These are phyloP conservation scores for Saccharomyces hybrid DNA, from an alignment of 1,139 yeast genomes.

Conservation along the genomic window DNA sequence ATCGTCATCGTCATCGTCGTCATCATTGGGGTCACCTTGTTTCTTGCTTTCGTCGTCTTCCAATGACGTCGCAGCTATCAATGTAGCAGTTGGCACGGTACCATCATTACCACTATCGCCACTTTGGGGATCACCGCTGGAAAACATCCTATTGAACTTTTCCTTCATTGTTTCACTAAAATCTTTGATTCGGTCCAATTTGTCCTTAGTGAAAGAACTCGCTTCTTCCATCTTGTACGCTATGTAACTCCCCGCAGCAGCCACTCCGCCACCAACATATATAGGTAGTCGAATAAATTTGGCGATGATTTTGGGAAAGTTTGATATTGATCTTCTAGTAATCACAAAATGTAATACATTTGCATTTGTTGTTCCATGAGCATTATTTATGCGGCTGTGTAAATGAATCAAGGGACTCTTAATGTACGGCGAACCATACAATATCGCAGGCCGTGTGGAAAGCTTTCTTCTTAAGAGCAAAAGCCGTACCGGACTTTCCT, in stretches of 20 bases:
- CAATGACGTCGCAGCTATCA: slow-evolving; percentile 32
- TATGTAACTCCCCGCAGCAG: slow-evolving; percentile 90
- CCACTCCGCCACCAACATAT: slow-evolving; percentile 81
- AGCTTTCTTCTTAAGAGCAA: neutral
- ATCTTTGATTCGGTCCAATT: slow-evolving; percentile 53
- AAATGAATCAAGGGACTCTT: neutral
- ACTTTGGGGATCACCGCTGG: slow-evolving; percentile 21
- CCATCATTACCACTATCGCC: slow-evolving; percentile 31
- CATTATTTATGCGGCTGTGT: neutral
- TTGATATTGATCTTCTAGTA: slow-evolving; percentile 27
- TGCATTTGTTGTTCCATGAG: neutral
- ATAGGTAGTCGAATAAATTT: slow-evolving; percentile 63
- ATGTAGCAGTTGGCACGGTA: slow-evolving; percentile 34
- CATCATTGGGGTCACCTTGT: slow-evolving; percentile 31
- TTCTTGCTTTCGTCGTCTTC: slow-evolving; percentile 25
- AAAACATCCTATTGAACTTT: slow-evolving; percentile 20
- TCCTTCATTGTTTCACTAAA: slow-evolving; percentile 36
- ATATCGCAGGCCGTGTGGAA: neutral
- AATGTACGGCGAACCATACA: neutral
- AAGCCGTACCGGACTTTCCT: neutral
- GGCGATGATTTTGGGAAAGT: slow-evolving; percentile 47
- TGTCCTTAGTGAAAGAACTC: slow-evolving; percentile 59
- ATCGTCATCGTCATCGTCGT: slow-evolving; percentile 37
- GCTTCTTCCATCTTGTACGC: slow-evolving; percentile 91
- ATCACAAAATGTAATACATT: neutral